Evolutionary conservation across 306 rosid species (phyloP).

Genomic region (Quercus robur): DNA sequence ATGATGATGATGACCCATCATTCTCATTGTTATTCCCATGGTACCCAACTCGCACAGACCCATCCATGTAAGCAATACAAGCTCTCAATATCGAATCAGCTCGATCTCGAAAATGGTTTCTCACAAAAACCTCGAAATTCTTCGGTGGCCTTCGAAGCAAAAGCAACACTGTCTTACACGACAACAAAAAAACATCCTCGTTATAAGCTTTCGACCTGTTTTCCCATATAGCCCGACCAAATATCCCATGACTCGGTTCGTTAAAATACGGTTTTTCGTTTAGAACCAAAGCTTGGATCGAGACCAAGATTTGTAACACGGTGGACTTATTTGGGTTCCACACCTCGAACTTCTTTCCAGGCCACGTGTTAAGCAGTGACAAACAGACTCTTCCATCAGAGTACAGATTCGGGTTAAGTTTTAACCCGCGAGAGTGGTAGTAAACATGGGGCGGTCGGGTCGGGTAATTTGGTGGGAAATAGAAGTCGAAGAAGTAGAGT

Average conservation of each 20-base stretch:
- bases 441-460: constrained; percentile 30
- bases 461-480: constrained; percentile 38
- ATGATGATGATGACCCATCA: no score
- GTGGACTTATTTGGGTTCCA: constrained; percentile 52
- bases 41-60: constrained; percentile 29
- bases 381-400: constrained; percentile 31
- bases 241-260: constrained; percentile 25
- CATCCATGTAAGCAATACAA: constrained; percentile 33
- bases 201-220: constrained; percentile 26
- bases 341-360: constrained; percentile 12
- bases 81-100: constrained; percentile 31
- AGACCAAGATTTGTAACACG: constrained; percentile 44
- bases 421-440: constrained; percentile 35
- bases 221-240: not conserved
- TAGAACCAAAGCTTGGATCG: constrained; percentile 60
- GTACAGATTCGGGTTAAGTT: constrained; percentile 45
- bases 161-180: constrained; percentile 12
- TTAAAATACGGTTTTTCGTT: constrained; percentile 52
- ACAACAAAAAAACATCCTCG: constrained; percentile 17
- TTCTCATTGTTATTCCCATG: not conserved
- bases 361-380: constrained; percentile 57
- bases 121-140: constrained; percentile 32
- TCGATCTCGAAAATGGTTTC: constrained; percentile 19
- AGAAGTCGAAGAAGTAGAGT: constrained; percentile 54
- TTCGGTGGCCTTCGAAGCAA: constrained; percentile 28